phyloP scores from a whole-genome alignment of 2,329 filamentous ascomycete species.

The Ascochyta pisi region DNA sequence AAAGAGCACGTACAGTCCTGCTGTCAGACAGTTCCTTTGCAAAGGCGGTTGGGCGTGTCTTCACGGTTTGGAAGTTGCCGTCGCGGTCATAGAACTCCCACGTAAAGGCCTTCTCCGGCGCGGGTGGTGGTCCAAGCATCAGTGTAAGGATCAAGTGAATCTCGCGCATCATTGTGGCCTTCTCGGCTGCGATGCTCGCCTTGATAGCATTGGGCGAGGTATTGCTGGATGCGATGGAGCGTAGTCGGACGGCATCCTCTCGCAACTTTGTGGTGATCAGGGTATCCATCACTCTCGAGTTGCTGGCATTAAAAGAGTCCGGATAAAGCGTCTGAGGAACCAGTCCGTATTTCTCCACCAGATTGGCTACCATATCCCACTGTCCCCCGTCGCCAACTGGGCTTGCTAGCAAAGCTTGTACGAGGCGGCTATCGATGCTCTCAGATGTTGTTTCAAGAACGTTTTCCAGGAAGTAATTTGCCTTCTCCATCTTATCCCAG shows the following conservation, averaged over 20 bases:
- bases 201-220: conserved; percentile 47
- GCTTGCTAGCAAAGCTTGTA: conserved; percentile 71
- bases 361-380: conserved; percentile 90
- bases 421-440: conserved; percentile 73
- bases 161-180: conserved; percentile 78
- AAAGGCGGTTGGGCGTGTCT: conserved; percentile 73
- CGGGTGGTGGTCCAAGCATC: conserved; percentile 79
- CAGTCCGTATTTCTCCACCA: conserved; percentile 88
- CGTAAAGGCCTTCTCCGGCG: conserved; percentile 70
- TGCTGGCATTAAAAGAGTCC: conserved; percentile 79
- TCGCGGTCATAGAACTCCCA: conserved; percentile 81
- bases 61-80: conserved; percentile 68
- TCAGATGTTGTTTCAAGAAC: conserved; percentile 76
- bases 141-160: conserved; percentile 83
- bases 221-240: conserved; percentile 59
- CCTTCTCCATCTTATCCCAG: conserved; percentile 93
- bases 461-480: conserved; percentile 87
- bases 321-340: conserved; percentile 83
- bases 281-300: conserved; percentile 72
- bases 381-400: conserved; percentile 84
- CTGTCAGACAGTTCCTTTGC: conserved; percentile 70
- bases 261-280: conserved; percentile 84
- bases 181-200: conserved; percentile 59
- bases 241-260: conserved; percentile 79
- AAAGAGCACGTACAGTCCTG: conserved; percentile 64